phyloP scores from a whole-genome alignment of 257 asterid species.

The Nicotiana paniculata region DNA sequence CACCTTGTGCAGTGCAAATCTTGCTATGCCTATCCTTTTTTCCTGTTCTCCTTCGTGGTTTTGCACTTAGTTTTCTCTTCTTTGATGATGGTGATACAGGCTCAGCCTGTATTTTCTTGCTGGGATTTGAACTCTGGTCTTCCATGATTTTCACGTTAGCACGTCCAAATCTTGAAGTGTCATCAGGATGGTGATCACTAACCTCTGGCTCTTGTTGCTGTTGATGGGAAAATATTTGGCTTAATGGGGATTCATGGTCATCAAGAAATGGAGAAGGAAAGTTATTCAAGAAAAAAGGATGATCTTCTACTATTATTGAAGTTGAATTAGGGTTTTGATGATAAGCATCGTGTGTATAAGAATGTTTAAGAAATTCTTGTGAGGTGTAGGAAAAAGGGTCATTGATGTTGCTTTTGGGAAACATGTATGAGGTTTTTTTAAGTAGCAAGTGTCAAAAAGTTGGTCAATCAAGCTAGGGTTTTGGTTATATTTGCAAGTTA shows the following conservation, averaged over 20 bases:
- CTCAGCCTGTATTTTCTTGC: neutral
- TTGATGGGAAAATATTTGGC: conserved; percentile 31
- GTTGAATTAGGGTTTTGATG: conserved; percentile 26
- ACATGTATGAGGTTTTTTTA: conserved; percentile 17
- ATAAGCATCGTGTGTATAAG: conserved; percentile 4
- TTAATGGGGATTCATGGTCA: conserved; percentile 37
- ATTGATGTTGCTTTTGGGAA: conserved; percentile 26
- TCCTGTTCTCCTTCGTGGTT: conserved; percentile 41
- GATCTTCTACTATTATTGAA: conserved; percentile 12
- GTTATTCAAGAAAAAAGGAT: conserved; percentile 19
- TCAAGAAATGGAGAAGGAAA: conserved; percentile 46
- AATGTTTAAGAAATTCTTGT: conserved; percentile 18
- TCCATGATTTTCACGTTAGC: neutral
- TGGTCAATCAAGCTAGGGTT: conserved; percentile 5
- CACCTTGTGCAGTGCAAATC: conserved; percentile 71
- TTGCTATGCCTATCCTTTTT: conserved; percentile 77
- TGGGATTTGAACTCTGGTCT: neutral
- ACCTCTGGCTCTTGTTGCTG: conserved; percentile 2
- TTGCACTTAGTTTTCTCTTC: conserved; percentile 20
- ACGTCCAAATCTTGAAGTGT: neutral
- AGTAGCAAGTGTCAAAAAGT: neutral
- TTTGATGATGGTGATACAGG: neutral
- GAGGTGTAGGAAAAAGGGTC: conserved; percentile 14
- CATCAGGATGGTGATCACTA: neutral
- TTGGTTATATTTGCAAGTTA: neutral